A percentile compares a stretch with the other conserved stretches of the same genome.
Evolutionary conservation across 176 grass and related monocot genomes (phyloP).

Genomic region (Carex cristatella): DNA sequence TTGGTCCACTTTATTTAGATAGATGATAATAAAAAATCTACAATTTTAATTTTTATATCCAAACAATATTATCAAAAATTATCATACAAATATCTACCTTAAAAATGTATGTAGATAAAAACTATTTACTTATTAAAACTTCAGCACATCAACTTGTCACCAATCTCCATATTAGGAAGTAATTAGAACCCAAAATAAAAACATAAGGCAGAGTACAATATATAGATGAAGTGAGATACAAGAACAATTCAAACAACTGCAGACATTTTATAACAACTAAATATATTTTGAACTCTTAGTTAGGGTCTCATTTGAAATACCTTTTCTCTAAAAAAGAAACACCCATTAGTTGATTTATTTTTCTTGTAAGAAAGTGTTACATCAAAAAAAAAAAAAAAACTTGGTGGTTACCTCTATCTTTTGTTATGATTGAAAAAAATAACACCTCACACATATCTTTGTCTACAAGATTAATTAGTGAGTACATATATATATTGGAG

Average conservation of each 20-base stretch:
- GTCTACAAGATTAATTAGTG: neutral
- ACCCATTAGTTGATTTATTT: slow-evolving; percentile 10
- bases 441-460: neutral
- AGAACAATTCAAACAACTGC: neutral
- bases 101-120: neutral
- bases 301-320: neutral
- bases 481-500: neutral
- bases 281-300: neutral
- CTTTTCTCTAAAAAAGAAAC: neutral
- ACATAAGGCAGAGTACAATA: neutral
- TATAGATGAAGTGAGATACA: slow-evolving; percentile 22
- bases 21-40: no score
- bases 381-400: neutral
- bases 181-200: neutral
- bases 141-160: neutral
- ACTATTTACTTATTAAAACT: neutral
- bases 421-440: neutral
- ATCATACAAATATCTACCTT: neutral
- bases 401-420: neutral
- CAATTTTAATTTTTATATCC: no score
- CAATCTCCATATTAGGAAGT: neutral
- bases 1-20: neutral
- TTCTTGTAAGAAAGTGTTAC: slow-evolving; percentile 12
- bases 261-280: neutral
- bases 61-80: neutral